Evolutionary conservation across 352 stramenopile species (phyloP), one percentile per base, ranked within the genome.

Genomic region (Globisporangium paroecandrum): DNA sequence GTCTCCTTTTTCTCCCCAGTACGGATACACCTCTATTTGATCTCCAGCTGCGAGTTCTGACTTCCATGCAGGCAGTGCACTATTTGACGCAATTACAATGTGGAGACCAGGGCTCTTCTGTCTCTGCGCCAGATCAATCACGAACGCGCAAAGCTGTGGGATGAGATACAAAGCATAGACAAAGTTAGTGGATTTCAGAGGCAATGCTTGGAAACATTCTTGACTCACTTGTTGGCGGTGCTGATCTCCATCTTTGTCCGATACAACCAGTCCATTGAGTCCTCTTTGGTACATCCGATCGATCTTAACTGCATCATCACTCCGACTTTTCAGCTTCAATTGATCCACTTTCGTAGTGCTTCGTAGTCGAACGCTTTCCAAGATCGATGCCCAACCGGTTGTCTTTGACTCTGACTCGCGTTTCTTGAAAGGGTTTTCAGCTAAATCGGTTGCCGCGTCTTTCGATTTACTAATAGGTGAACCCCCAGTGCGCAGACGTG

Each of bases 1-100:
- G 58, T 90, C 79, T 43, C 69, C 54, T 29, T 68, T 69, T 29
- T 70, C 69, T 46, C 82, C 83, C 80, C 82, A 91, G 62, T 85
- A 91, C 18, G 80, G 72, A 69, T 86, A 81, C 18, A 85, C 61
- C 4, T 72, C 61, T 32, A 86, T 59, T 29, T 68, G 58, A 27
- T 77, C 55, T 9, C 64, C 58, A 12, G 71, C 69, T 7, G 57
- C 66, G 22, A 91, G 53, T 10, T 65, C 69, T 6, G 68, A 69
- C 62, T 85, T 65, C 83, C 83, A 91, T 58, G 49, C 43, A 20
- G 47, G 51, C 10, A 90, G 65, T 46, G 86, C 76, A 24, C 69
- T 64, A 25, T 62, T 66, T 7, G 77, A 73, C 60, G 81, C 74
- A 22, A 87, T 64, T 10, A 91, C 68, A 41, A 91, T 62, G 58